A percentile compares a stretch with the other conserved stretches of the same genome.
phyloP scores from a whole-genome alignment of 1,139 yeast genomes.

The Groenewaldozyma auringiensis region DNA sequence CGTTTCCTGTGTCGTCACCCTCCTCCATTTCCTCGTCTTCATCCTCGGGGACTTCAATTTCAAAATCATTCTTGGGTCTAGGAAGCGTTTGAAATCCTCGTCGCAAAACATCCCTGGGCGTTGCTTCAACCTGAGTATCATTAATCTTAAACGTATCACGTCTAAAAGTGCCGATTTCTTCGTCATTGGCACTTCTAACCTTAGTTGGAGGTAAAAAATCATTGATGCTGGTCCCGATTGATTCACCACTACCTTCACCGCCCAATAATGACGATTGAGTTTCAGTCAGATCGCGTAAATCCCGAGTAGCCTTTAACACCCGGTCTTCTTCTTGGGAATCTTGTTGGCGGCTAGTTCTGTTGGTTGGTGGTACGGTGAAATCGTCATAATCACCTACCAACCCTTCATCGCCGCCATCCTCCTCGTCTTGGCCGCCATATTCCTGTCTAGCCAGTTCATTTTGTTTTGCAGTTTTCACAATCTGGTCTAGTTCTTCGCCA shows the following conservation, averaged over 20 bases:
- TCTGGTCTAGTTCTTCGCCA: constrained; percentile 30
- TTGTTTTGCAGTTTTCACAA: constrained; percentile 27
- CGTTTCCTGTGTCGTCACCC: constrained; percentile 13
- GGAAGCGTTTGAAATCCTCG: constrained; percentile 40
- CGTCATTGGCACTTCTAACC: not conserved
- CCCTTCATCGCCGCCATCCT: constrained; percentile 19
- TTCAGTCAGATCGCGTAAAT: constrained; percentile 23
- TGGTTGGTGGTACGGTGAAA: constrained; percentile 4
- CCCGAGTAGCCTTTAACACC: constrained; percentile 24
- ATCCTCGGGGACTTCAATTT: constrained; percentile 36
- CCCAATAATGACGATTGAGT: constrained; percentile 28
- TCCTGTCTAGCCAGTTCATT: constrained; percentile 9
- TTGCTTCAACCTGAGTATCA: constrained; percentile 11
- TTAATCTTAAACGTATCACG: not conserved
- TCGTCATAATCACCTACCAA: constrained; percentile 13
- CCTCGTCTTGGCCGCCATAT: constrained; percentile 15
- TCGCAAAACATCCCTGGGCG: constrained; percentile 20
- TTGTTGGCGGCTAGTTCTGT: not conserved
- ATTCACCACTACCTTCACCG: too few species aligned
- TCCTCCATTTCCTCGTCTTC: constrained; percentile 17
- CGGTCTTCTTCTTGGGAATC: constrained; percentile 18
- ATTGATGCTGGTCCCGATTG: too few species aligned
- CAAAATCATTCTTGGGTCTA: constrained; percentile 52
- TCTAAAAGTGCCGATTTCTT: not conserved
- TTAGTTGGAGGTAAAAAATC: constrained; percentile 18